Percentiles rank a stretch among this genome's conserved stretches.
Conservation (phyloP, 2,329 filamentous ascomycete species). For the Neonectria sp. region DNA sequence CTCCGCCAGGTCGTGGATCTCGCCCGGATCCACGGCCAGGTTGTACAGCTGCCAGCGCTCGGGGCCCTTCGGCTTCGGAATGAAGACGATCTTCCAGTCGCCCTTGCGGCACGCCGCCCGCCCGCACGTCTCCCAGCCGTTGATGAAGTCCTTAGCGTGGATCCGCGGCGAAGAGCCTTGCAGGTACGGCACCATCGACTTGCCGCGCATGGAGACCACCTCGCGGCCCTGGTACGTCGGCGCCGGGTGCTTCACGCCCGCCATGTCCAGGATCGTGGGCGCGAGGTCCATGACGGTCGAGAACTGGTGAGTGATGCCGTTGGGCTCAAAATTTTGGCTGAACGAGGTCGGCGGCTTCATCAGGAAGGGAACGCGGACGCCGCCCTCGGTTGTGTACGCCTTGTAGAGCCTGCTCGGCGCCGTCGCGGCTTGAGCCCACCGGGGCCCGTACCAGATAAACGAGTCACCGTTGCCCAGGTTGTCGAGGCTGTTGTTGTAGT, state of each 20-base stretch:
- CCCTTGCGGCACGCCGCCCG: constrained; percentile 67
- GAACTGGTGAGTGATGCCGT: constrained; percentile 38
- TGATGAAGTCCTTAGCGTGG: constrained; percentile 65
- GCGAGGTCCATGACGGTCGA: constrained; percentile 65
- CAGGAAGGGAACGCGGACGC: constrained; percentile 67
- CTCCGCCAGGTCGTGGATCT: constrained; percentile 62
- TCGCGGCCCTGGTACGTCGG: constrained; percentile 59
- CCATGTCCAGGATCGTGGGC: constrained; percentile 64
- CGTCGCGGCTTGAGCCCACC: constrained; percentile 53
- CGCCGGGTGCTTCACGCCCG: constrained; percentile 58
- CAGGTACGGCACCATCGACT: constrained; percentile 61
- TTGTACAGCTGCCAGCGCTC: constrained; percentile 73
- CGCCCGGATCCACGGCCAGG: constrained; percentile 65
- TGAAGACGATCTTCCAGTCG: constrained; percentile 71
- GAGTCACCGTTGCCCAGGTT: constrained; percentile 34
- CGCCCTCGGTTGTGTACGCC: constrained; percentile 62
- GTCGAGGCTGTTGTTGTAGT: constrained; percentile 36
- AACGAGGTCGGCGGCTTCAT: constrained; percentile 49
- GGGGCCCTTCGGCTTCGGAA: constrained; percentile 63
- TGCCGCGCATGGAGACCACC: constrained; percentile 66
- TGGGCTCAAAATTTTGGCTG: constrained; percentile 19
- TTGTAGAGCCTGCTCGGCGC: constrained; percentile 57
- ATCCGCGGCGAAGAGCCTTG: constrained; percentile 55
- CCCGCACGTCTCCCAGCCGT: constrained; percentile 70
- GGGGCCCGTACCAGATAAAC: constrained; percentile 37